phyloP scores from a whole-genome alignment of 2,329 filamentous ascomycete species.

The Colletotrichum paranaense region DNA sequence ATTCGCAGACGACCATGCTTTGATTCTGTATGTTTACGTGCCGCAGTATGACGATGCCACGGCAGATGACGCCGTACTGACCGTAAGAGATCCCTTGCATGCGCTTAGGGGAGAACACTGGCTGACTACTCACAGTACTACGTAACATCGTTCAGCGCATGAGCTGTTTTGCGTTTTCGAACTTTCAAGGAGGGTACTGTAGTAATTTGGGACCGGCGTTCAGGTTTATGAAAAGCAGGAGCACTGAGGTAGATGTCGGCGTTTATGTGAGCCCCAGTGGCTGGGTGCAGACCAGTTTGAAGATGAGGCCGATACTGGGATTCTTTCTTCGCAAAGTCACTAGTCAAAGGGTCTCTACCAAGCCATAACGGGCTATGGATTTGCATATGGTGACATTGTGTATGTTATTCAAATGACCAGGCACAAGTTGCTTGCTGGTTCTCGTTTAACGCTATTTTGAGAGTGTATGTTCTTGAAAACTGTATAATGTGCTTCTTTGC shows the following conservation, averaged over 20 bases:
- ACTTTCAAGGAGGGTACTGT: background rate
- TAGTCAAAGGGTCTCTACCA: background rate
- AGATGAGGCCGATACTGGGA: background rate
- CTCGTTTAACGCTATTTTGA: background rate
- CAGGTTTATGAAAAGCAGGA: background rate
- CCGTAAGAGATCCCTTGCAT: slow-evolving; percentile 61
- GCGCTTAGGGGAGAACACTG: background rate
- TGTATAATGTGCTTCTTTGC: background rate
- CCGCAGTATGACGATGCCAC: slow-evolving; percentile 74
- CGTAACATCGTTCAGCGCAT: slow-evolving; percentile 51
- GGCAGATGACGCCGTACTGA: slow-evolving; percentile 79
- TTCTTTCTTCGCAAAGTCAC: background rate
- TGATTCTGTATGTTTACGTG: slow-evolving; percentile 87
- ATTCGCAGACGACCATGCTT: slow-evolving; percentile 81
- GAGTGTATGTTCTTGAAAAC: background rate
- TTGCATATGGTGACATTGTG: background rate
- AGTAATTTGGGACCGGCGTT: background rate
- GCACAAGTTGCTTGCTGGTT: background rate
- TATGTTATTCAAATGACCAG: background rate
- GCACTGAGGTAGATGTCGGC: background rate
- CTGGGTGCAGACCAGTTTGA: background rate
- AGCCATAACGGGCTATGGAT: background rate
- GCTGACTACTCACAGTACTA: slow-evolving; percentile 46
- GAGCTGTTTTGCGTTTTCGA: slow-evolving; percentile 8
- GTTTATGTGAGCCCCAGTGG: background rate